Evolutionary conservation across 768 basidiomycete genomes (phyloP), one percentile per base, ranked within the genome.

Genomic region (Plicaturopsis crispa): DNA sequence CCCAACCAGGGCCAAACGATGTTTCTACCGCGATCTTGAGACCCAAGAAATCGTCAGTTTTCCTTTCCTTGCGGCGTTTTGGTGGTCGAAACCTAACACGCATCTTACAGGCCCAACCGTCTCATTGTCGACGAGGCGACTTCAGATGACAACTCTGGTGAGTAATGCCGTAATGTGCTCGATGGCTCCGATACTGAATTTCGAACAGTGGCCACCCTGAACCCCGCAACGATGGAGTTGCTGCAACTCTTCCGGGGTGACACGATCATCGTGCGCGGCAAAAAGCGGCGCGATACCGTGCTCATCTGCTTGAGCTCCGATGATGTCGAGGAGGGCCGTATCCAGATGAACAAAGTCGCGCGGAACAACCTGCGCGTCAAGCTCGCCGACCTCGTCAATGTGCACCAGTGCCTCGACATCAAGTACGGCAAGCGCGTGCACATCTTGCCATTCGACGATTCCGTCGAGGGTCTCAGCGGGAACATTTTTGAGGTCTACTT

Each of bases 291-390:
- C 52, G 93, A 98, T 52, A 97, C 94, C 6, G 96, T 99, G 31
- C 81, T 99, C 45, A 98, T 98, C 59, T 96, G 92, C 54, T 63
- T 99, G 54, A 86, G 84, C 54, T 87, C 86, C 28, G 96, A 98
- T 53, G 90, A 94, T 45, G 89, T 98, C 44, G 96, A 97, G 51
- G 96, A 98, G 63, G 94, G 96, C 41, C 88, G 89, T 58, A 93
- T 99, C 46, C 93, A 96, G 53, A 69, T 99, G 66, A 99, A 99
- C 81, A 98, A 98, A 64, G 96, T 99, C 24, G 96, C 96, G n/a
- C 89, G 96, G 41, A 94, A 97, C 69, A 98, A 99, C 66, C 66
- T 98, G 33, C 88, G 94, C 39, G 90, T 98, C 50, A 98, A 97
- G 69, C 81, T 98, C 31, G 94, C 88, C 31, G 96, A 99, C 61